phyloP scores from a whole-genome alignment of 345 rosid genomes.

The Geranium rotundifolium region DNA sequence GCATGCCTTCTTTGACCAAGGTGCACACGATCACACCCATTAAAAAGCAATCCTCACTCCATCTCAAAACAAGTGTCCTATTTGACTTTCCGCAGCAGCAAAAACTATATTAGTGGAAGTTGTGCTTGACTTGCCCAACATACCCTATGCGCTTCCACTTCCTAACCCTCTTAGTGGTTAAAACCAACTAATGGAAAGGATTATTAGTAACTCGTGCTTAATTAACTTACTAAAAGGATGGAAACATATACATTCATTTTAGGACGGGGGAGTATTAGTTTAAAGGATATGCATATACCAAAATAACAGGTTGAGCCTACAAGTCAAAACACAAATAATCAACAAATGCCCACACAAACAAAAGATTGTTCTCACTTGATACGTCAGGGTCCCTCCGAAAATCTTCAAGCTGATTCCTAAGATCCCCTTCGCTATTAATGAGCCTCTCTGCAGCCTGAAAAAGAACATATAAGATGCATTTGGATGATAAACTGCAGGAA shows the following conservation, averaged over 20 bases:
- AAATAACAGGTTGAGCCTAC: background rate
- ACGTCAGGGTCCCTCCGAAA: slow-evolving; percentile 48
- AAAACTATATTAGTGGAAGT: too few relatives aligned
- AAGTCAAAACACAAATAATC: background rate
- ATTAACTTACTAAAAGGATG: too few relatives aligned
- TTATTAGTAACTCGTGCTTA: too few relatives aligned
- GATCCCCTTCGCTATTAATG: slow-evolving; percentile 41
- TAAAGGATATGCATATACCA: background rate
- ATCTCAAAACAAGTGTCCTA: too few relatives aligned
- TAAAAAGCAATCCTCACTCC: too few relatives aligned
- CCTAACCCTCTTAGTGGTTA: too few relatives aligned
- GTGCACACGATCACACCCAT: background rate
- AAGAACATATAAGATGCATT: slow-evolving; percentile 1
- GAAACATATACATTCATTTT: too few relatives aligned
- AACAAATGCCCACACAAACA: background rate
- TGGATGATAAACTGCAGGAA: background rate
- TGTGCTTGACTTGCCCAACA: too few relatives aligned
- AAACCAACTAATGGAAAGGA: too few relatives aligned
- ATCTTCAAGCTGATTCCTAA: slow-evolving; percentile 46
- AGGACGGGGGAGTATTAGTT: background rate
- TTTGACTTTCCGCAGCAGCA: too few relatives aligned
- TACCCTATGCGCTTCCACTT: too few relatives aligned
- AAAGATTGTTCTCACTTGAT: slow-evolving; percentile 39
- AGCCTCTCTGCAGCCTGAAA: slow-evolving; percentile 88
- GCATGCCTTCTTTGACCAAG: background rate